Percentiles rank a stretch among this genome's conserved stretches.
phyloP scores from a whole-genome alignment of 352 stramenopile species.

The Blastocystis sp. region DNA sequence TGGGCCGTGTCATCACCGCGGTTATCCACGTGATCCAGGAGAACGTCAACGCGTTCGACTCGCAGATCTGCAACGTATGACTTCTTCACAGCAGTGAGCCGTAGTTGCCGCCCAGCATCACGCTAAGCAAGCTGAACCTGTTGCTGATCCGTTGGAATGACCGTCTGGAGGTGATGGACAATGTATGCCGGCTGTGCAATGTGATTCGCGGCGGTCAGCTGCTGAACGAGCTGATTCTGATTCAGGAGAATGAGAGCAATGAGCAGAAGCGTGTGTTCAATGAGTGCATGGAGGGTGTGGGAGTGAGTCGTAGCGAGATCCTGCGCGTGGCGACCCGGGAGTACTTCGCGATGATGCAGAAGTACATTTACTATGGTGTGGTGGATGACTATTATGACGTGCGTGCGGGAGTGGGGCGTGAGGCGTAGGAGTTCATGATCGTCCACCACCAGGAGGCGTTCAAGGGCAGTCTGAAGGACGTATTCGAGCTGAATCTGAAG shows the following conservation, averaged over 20 bases:
- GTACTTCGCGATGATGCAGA: slow-evolving; percentile 61
- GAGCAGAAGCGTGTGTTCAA: slow-evolving; percentile 26
- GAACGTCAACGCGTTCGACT: neutral
- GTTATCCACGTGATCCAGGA: neutral
- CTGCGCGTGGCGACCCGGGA: neutral
- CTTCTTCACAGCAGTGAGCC: neutral
- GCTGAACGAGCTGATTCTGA: slow-evolving; percentile 50
- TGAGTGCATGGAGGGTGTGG: neutral
- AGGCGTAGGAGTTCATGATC: slow-evolving; percentile 54
- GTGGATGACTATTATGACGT: slow-evolving; percentile 35
- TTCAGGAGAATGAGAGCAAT: slow-evolving; percentile 59
- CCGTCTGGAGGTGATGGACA: slow-evolving; percentile 7
- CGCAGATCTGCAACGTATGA: neutral
- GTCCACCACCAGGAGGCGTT: slow-evolving; percentile 23
- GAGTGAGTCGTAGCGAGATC: neutral
- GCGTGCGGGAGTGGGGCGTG: neutral
- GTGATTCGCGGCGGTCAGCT: slow-evolving; percentile 32
- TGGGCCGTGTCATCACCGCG: neutral
- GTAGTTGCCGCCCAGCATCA: neutral
- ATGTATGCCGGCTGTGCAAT: neutral
- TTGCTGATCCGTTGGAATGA: slow-evolving; percentile 16
- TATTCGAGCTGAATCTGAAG: slow-evolving; percentile 39
- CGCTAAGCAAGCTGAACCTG: slow-evolving; percentile 13
- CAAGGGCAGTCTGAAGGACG: neutral
- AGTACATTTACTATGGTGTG: slow-evolving; percentile 33